Percentiles rank a stretch among this genome's conserved stretches.
phyloP scores from a whole-genome alignment of 495 filamentous ascomycete species.

The Aspergillus cavernicola region DNA sequence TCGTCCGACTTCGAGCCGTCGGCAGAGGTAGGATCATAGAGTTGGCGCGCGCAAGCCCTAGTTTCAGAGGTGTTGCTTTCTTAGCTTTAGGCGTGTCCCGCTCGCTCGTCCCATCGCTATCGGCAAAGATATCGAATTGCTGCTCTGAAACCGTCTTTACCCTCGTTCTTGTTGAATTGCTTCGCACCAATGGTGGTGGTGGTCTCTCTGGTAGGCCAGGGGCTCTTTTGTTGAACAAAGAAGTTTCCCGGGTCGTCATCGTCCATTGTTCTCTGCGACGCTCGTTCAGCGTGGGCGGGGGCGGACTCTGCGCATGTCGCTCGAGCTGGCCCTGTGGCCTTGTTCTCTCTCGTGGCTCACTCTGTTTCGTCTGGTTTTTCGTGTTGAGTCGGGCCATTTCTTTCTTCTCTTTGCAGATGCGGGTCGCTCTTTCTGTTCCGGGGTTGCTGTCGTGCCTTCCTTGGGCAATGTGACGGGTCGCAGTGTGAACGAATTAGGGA shows the following conservation, averaged over 20 bases:
- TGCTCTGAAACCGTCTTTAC: slow-evolving; percentile 15
- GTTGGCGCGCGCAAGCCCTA: slow-evolving; percentile 30
- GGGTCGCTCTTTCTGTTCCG: neutral
- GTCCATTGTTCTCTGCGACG: slow-evolving; percentile 7
- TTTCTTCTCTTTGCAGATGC: neutral
- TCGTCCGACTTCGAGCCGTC: slow-evolving; percentile 21
- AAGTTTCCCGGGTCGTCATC: slow-evolving; percentile 2
- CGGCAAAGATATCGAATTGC: slow-evolving; percentile 34
- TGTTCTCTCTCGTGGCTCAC: neutral
- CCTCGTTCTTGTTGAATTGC: slow-evolving; percentile 12
- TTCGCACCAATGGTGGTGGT: slow-evolving; percentile 3
- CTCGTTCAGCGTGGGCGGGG: slow-evolving; percentile 2
- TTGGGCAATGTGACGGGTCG: too few relatives aligned
- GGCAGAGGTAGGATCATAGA: slow-evolving; percentile 31
- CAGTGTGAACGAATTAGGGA: too few relatives aligned
- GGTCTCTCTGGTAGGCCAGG: slow-evolving; percentile 5
- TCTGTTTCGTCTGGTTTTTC: slow-evolving; percentile 9
- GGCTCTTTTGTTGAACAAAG: neutral
- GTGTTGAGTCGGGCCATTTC: slow-evolving; percentile 26
- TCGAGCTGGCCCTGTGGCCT: slow-evolving; percentile 1
- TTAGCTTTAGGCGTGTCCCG: slow-evolving; percentile 22
- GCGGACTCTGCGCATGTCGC: neutral
- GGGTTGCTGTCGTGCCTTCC: neutral
- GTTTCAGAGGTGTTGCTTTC: slow-evolving; percentile 25
- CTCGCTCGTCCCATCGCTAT: slow-evolving; percentile 23